Conservation (phyloP, 768 basidiomycete genomes). For the Lanmaoa rubissima region DNA sequence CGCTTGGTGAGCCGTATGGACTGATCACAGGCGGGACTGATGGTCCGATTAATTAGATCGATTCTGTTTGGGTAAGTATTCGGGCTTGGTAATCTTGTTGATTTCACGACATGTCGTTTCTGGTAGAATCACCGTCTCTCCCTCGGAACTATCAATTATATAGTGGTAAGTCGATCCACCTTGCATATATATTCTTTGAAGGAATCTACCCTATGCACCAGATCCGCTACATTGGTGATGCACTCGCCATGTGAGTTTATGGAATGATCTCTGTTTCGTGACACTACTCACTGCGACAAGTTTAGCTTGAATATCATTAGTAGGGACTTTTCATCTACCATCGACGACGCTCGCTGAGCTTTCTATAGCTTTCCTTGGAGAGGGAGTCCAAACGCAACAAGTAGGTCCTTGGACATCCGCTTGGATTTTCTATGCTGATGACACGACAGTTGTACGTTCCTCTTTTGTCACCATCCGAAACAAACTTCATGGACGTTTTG, state of each 20-base stretch:
- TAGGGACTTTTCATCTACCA: not conserved
- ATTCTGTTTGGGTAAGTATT: slow-evolving; percentile 19
- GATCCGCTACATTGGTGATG: slow-evolving; percentile 24
- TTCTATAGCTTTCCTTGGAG: slow-evolving; percentile 13
- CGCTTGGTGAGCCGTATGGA: not conserved
- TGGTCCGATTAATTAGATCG: slow-evolving; percentile 2
- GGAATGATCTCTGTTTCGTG: not conserved
- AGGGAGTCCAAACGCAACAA: not conserved
- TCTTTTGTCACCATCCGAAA: not conserved
- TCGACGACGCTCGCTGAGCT: not conserved
- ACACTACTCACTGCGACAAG: not conserved
- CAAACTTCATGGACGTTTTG: not conserved
- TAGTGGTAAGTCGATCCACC: slow-evolving; percentile 11
- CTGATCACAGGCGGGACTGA: not conserved
- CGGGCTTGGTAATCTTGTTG: not conserved
- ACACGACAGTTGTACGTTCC: slow-evolving; percentile 15
- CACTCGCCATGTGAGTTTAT: slow-evolving; percentile 15
- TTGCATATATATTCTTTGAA: not conserved
- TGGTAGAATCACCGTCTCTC: slow-evolving; percentile 4
- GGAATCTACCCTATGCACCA: not conserved
- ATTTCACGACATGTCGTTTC: not conserved
- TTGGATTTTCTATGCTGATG: not conserved
- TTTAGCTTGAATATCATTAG: slow-evolving; percentile 15
- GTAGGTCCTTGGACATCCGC: not conserved
- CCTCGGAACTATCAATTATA: slow-evolving; percentile 18